Percentiles rank a stretch among this genome's conserved stretches.
These are phyloP conservation scores for Leccinum longicurvipes DNA, from an alignment of 768 basidiomycete species.

Conservation along the genomic window DNA sequence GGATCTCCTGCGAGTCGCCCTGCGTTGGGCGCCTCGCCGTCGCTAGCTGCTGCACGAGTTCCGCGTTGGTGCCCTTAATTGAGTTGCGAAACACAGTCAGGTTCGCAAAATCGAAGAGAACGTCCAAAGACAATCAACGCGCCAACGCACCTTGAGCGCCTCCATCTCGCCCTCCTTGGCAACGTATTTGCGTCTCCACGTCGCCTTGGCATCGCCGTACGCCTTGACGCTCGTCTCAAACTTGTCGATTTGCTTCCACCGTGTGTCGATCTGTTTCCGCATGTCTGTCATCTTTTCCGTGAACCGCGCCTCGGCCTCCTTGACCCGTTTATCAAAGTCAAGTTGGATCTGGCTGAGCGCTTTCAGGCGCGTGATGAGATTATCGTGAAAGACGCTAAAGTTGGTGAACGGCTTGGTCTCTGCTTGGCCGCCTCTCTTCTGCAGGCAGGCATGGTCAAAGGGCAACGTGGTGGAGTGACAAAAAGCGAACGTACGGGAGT, in stretches of 20 bases:
- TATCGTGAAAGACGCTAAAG: conserved; percentile 92
- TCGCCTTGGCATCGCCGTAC: conserved; percentile 73
- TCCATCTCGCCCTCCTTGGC: conserved; percentile 89
- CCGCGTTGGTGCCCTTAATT: conserved; percentile 63
- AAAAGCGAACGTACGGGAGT: conserved; percentile 57
- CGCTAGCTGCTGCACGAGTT: conserved; percentile 69
- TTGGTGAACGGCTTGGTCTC: conserved; percentile 94
- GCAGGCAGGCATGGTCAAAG: neutral
- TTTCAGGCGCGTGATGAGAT: conserved; percentile 84
- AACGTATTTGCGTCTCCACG: conserved; percentile 81
- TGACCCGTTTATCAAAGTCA: conserved; percentile 82
- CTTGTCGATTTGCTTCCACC: conserved; percentile 91
- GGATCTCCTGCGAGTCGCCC: conserved; percentile 65
- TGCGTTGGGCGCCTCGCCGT: conserved; percentile 56
- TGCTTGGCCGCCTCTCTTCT: conserved; percentile 74
- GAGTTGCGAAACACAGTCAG: neutral
- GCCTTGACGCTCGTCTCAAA: conserved; percentile 85
- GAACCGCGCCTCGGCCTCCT: conserved; percentile 73
- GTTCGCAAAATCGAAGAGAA: neutral
- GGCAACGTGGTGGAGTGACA: neutral
- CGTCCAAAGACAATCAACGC: neutral
- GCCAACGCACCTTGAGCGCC: conserved; percentile 61
- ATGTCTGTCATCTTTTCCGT: conserved; percentile 72
- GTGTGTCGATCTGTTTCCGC: conserved; percentile 80
- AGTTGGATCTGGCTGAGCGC: conserved; percentile 78